phyloP scores from a whole-genome alignment of 1,139 yeast genomes.

The Zygoascus sp. region DNA sequence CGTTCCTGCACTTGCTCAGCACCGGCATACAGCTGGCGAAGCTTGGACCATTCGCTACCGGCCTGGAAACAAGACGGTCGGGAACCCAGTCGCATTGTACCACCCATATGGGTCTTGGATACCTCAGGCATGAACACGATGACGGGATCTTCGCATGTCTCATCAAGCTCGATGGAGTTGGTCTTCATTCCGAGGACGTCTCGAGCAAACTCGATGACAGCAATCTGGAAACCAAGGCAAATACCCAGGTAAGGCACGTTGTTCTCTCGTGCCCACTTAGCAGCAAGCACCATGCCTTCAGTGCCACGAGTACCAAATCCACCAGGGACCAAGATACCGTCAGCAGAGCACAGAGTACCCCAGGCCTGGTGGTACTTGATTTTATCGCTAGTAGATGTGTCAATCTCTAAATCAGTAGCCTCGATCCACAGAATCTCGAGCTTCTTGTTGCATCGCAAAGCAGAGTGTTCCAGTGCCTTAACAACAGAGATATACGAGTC shows the following conservation, averaged over 20 bases:
- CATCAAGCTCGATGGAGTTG: conserved; percentile 81
- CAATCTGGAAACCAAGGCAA: conserved; percentile 96
- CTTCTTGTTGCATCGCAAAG: conserved; percentile 82
- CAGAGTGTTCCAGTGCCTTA: conserved; percentile 90
- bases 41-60: conserved; percentile 62
- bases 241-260: conserved; percentile 93
- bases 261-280: conserved; percentile 96
- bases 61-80: conserved; percentile 81
- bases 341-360: conserved; percentile 91
- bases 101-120: conserved; percentile 93
- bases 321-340: conserved; percentile 97
- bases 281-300: conserved; percentile 97
- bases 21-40: conserved; percentile 78
- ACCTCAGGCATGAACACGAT: conserved; percentile 99
- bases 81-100: conserved; percentile 97
- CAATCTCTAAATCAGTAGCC: conserved; percentile 82
- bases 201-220: conserved; percentile 91
- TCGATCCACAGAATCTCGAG: conserved; percentile 94
- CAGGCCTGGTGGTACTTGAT: conserved; percentile 89
- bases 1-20: conserved; percentile 73
- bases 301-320: conserved; percentile 97
- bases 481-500: conserved; percentile 94
- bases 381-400: conserved; percentile 57
- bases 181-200: conserved; percentile 68
- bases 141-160: conserved; percentile 62